phyloP scores from a whole-genome alignment of 2,329 filamentous ascomycete genomes.

The Fusarium virguliforme region DNA sequence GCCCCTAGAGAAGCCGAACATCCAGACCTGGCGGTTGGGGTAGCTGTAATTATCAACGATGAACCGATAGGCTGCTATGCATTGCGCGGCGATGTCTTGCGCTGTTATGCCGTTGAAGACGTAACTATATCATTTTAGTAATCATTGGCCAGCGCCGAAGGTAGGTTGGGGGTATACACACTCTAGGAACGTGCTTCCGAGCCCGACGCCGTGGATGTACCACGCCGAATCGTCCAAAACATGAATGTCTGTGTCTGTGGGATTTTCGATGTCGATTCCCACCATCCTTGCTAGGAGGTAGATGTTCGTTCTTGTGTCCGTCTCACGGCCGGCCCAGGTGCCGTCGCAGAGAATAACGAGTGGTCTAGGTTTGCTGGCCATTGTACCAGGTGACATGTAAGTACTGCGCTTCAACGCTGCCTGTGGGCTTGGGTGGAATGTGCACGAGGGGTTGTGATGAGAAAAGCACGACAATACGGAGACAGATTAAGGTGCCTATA shows the following conservation, averaged over 20 bases:
- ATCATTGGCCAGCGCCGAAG: neutral
- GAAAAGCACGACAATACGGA: too few species aligned
- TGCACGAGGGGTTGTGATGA: too few species aligned
- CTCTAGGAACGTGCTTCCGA: neutral
- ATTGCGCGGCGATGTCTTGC: conserved; percentile 28
- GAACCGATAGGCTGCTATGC: conserved; percentile 34
- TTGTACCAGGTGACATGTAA: neutral
- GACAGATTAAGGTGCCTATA: too few species aligned
- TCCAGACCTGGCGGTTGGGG: conserved; percentile 30
- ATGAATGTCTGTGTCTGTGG: neutral
- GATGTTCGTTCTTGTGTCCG: conserved; percentile 37
- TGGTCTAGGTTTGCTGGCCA: conserved; percentile 16
- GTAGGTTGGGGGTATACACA: neutral
- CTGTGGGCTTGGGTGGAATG: too few species aligned
- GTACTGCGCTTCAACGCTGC: neutral
- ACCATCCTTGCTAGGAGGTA: conserved; percentile 39
- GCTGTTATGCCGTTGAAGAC: conserved; percentile 35
- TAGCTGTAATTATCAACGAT: conserved; percentile 41
- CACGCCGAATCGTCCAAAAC: neutral
- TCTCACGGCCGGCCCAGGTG: conserved; percentile 44
- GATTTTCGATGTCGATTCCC: conserved; percentile 18
- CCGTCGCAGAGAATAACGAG: conserved; percentile 43
- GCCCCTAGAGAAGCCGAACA: conserved; percentile 45
- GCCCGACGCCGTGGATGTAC: neutral
- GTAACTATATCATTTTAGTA: conserved; percentile 17